These are phyloP conservation scores for Boechera retrofracta DNA, from an alignment of 345 rosid species.

Conservation along the genomic window DNA sequence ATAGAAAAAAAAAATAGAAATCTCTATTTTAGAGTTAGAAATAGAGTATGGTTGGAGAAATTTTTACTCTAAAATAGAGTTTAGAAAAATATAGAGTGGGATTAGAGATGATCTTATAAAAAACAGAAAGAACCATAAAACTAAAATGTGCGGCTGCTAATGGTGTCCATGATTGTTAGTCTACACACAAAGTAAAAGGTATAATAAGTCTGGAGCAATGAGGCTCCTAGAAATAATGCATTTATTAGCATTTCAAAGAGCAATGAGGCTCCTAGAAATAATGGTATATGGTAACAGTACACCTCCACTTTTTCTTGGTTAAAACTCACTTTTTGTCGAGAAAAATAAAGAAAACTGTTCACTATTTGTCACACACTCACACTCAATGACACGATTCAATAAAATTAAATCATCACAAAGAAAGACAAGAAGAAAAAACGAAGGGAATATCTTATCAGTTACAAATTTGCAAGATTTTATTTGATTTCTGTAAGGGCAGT, in stretches of 20 bases:
- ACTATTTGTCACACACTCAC: neutral
- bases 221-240: neutral
- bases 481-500: neutral
- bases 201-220: neutral
- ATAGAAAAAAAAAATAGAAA: no score
- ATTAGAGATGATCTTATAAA: no score
- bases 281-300: conserved; percentile 1
- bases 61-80: no score
- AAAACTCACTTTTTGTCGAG: neutral
- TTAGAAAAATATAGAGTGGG: no score
- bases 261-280: conserved; percentile 9
- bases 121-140: neutral
- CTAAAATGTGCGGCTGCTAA: neutral
- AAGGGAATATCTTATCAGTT: neutral
- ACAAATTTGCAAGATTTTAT: neutral
- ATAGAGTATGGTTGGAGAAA: no score
- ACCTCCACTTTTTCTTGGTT: neutral
- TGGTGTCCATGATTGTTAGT: neutral
- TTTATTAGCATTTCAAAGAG: neutral
- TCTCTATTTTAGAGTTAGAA: no score
- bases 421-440: neutral
- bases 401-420: neutral
- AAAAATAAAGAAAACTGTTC: neutral
- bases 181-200: neutral
- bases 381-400: neutral